These are phyloP conservation scores for Modicella reniformis DNA, from an alignment of 371 early-diverging fungal species.

Conservation along the genomic window DNA sequence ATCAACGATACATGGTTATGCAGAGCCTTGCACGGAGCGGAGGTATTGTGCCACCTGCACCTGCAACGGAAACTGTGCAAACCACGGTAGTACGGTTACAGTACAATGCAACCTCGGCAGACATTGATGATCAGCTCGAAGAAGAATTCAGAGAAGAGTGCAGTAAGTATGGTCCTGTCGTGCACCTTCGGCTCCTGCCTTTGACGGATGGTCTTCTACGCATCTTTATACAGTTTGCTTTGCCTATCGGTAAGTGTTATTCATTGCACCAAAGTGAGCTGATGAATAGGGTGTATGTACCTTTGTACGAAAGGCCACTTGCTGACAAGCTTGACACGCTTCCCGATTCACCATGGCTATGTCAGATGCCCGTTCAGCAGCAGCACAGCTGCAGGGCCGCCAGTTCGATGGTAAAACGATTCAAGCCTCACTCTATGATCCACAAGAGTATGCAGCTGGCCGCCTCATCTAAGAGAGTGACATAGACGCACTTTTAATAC, in stretches of 20 bases:
- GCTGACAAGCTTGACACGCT: no score
- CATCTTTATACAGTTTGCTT: slow-evolving; percentile 73
- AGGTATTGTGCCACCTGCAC: slow-evolving; percentile 45
- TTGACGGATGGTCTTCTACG: slow-evolving; percentile 56
- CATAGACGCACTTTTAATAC: neutral
- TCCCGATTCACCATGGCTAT: no score
- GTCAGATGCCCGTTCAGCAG: slow-evolving; percentile 63
- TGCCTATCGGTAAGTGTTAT: slow-evolving; percentile 53
- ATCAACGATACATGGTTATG: slow-evolving; percentile 75
- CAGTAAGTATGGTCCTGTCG: slow-evolving; percentile 70
- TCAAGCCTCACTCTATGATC: slow-evolving; percentile 63
- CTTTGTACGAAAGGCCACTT: no score
- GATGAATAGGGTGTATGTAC: neutral
- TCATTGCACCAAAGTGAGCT: neutral
- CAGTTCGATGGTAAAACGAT: slow-evolving; percentile 80
- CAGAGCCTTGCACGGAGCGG: slow-evolving; percentile 71
- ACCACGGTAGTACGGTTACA: slow-evolving; percentile 66
- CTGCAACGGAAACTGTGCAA: slow-evolving; percentile 17
- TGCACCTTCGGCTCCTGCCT: slow-evolving; percentile 61
- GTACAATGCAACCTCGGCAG: slow-evolving; percentile 66
- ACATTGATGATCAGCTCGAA: slow-evolving; percentile 75
- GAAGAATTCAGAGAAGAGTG: slow-evolving; percentile 79
- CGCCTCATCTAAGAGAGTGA: slow-evolving; percentile 27
- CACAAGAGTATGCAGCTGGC: slow-evolving; percentile 49
- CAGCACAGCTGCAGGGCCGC: slow-evolving; percentile 69